Evolutionary conservation across 345 rosid genomes (phyloP), one percentile per base, ranked within the genome.

Genomic region (Viola odorata): DNA sequence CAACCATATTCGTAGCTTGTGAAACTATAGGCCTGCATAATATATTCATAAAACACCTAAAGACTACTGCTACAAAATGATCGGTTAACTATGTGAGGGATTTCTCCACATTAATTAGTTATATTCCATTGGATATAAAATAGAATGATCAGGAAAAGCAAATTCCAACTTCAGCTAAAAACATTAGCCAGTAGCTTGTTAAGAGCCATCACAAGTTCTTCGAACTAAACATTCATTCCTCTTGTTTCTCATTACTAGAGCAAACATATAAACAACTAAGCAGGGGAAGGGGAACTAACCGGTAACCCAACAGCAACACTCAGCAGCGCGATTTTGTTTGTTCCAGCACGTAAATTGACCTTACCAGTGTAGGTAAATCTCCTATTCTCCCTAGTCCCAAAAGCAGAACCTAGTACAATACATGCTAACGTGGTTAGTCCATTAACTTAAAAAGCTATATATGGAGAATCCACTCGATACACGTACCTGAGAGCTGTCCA

Each of bases 221-320:
- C 38, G n/a, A 44, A 7, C 13, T 23, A 23, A 23, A 23, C 32
- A 23, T 23, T 23, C 37, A 55, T 12, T 39, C 6, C 47, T 12
- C 16, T n/a, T n/a, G n/a, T n/a, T n/a, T n/a, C n/a, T 23, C 32
- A 23, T 23, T 23, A 13, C 4, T 56, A 14, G 56, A 71, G 32
- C n/a, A 41, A 32, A 2, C 16, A 13, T 37, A 41, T 5, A n/a
- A 14, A 58, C n/a, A 50, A 61, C 17, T 16, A 64, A 41, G 57
- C 14, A 36, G 11, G 12, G n/a, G 32, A 14, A 70, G 53, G 55
- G 52, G 68, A 66, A 81, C 87, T 80, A 57, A 91, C 99, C 2
- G 91, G 97, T 72, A 95, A 83, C 61, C 99, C 97, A 79, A 90
- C 89, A 41, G 97, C 92, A 57, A 95, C 88, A 67, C 99, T 91